phyloP scores from a whole-genome alignment of 352 stramenopile genomes.

The Hyaloperonospora arabidopsidis region DNA sequence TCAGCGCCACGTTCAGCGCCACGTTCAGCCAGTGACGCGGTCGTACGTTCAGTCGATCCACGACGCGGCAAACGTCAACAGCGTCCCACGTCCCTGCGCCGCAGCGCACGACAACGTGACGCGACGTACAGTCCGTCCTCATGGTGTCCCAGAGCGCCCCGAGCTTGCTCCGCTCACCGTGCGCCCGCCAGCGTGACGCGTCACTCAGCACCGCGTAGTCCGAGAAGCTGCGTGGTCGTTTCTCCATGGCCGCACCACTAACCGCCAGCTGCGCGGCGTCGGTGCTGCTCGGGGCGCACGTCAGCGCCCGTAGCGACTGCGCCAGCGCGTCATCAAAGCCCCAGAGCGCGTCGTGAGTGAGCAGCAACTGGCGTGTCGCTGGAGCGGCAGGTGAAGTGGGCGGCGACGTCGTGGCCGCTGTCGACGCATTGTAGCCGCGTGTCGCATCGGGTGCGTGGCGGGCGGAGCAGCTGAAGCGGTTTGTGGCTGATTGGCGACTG shows the following conservation, averaged over 20 bases:
- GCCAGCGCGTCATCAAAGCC: constrained; percentile 32
- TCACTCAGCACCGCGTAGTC: too few relatives aligned
- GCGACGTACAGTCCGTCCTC: constrained; percentile 47
- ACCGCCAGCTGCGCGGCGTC: too few relatives aligned
- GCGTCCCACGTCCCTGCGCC: constrained; percentile 26
- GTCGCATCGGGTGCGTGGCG: too few relatives aligned
- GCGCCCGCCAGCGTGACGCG: constrained; percentile 21
- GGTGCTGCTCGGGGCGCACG: constrained; percentile 23
- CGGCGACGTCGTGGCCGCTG: constrained; percentile 20
- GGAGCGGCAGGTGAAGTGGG: constrained; percentile 15
- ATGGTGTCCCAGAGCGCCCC: constrained; percentile 49
- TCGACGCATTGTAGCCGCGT: too few relatives aligned
- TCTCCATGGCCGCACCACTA: constrained; percentile 8
- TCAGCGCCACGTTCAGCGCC: not conserved
- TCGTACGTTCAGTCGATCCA: constrained; percentile 51
- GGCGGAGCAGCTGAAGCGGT: too few relatives aligned
- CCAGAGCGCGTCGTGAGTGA: constrained; percentile 21
- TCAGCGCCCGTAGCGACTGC: constrained; percentile 43
- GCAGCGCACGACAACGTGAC: constrained; percentile 61
- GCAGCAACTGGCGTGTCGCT: constrained; percentile 3
- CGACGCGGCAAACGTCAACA: constrained; percentile 35
- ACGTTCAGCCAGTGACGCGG: too few relatives aligned
- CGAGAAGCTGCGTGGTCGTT: constrained; percentile 54
- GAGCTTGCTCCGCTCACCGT: constrained; percentile 12
- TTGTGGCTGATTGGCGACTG: too few relatives aligned